phyloP scores from a whole-genome alignment of 2,329 filamentous ascomycete species.

The Arthroderma uncinatum region DNA sequence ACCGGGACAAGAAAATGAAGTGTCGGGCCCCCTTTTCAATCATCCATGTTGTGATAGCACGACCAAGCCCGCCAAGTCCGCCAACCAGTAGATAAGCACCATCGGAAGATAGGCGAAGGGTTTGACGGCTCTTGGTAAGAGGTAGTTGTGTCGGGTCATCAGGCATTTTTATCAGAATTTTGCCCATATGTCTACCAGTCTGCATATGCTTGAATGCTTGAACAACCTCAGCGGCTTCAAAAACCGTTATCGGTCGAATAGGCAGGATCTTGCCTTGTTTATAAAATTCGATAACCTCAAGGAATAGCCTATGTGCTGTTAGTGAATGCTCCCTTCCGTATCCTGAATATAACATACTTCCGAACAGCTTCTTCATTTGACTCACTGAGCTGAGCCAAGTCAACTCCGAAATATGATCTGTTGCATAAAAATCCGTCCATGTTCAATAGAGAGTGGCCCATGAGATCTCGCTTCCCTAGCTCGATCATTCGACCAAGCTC shows the following conservation, averaged over 20 bases:
- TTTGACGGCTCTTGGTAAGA: background rate
- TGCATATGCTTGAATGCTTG: slow-evolving; percentile 21
- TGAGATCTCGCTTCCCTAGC: slow-evolving; percentile 18
- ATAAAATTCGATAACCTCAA: background rate
- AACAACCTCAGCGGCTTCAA: background rate
- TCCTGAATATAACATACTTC: background rate
- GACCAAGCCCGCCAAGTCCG: slow-evolving; percentile 9
- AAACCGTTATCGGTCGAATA: background rate
- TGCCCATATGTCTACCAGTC: slow-evolving; percentile 27
- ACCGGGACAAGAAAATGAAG: slow-evolving; percentile 24
- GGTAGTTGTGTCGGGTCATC: background rate
- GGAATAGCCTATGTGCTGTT: background rate
- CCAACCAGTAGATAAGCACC: slow-evolving; percentile 8
- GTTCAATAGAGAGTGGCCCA: slow-evolving; percentile 8
- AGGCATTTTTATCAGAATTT: slow-evolving; percentile 24
- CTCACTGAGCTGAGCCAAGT: slow-evolving; percentile 7
- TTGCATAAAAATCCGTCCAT: slow-evolving; percentile 10
- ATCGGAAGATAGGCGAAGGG: background rate
- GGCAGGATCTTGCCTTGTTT: background rate
- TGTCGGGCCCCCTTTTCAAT: slow-evolving; percentile 19
- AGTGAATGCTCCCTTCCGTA: background rate
- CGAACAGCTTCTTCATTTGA: background rate
- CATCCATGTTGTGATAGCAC: slow-evolving; percentile 7
- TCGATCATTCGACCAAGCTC: slow-evolving; percentile 19
- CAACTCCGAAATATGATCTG: slow-evolving; percentile 11